Percentiles rank a stretch among this genome's conserved stretches.
phyloP scores from a whole-genome alignment of 805 yeast species.

The Metschnikowia chrysomelidarum region DNA sequence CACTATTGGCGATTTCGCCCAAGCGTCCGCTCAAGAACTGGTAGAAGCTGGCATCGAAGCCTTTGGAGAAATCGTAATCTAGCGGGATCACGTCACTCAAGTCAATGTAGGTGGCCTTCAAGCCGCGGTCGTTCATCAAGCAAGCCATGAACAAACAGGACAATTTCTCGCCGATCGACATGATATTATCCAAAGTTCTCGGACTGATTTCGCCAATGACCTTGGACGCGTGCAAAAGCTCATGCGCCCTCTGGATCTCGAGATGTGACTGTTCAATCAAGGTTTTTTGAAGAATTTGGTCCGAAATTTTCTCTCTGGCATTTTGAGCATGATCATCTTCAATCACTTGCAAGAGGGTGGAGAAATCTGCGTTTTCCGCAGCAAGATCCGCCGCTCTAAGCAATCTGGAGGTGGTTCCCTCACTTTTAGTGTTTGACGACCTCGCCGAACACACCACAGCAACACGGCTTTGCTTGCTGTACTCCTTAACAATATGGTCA shows the following conservation, averaged over 20 bases:
- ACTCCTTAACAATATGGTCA: constrained; percentile 74
- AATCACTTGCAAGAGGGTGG: constrained; percentile 59
- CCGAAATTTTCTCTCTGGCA: constrained; percentile 54
- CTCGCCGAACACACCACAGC: constrained; percentile 97
- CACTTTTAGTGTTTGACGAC: constrained; percentile 84
- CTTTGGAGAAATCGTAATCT: constrained; percentile 52
- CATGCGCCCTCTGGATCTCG: constrained; percentile 68
- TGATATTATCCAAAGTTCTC: constrained; percentile 82
- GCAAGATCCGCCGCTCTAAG: constrained; percentile 82
- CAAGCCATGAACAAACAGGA: constrained; percentile 88
- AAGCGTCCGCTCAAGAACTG: constrained; percentile 51
- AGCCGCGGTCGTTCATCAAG: constrained; percentile 78
- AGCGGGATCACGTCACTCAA: constrained; percentile 69
- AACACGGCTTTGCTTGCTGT: constrained; percentile 58
- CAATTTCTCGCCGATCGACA: constrained; percentile 92
- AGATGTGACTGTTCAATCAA: constrained; percentile 57
- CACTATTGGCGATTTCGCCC: constrained; percentile 45
- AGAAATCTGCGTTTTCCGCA: constrained; percentile 57
- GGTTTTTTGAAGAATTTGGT: constrained; percentile 44
- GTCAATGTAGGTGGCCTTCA: constrained; percentile 75
- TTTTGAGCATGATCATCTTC: constrained; percentile 76
- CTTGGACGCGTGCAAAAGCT: constrained; percentile 80
- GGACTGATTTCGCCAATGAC: constrained; percentile 89
- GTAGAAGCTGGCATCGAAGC: constrained; percentile 69
- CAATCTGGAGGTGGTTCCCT: constrained; percentile 91